Conservation (phyloP, 1,284 basidiomycete species). For the Stygiomarasmius scandens region DNA sequence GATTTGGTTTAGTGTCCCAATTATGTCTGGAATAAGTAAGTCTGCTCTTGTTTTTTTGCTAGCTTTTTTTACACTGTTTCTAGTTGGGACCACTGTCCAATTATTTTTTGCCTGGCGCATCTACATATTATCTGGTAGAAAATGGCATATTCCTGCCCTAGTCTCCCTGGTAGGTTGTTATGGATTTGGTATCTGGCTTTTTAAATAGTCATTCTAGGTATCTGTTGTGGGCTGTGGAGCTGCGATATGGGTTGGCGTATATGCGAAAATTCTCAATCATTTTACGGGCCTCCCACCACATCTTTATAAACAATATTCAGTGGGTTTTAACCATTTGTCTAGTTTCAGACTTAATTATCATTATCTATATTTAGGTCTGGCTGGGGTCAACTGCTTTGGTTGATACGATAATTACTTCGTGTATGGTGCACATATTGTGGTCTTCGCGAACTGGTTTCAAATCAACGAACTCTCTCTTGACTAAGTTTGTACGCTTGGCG, state of each 20-base stretch:
- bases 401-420: neutral
- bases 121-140: neutral
- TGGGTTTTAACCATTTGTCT: too few species aligned
- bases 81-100: slow-evolving; percentile 14
- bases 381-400: neutral
- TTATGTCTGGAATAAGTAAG: slow-evolving; percentile 12
- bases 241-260: neutral
- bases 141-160: neutral
- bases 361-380: slow-evolving; percentile 23
- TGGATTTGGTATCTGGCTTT: neutral
- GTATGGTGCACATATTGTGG: neutral
- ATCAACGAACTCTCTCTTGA: neutral
- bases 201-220: neutral
- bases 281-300: neutral
- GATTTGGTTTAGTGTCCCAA: slow-evolving; percentile 9
- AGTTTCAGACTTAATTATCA: slow-evolving; percentile 6
- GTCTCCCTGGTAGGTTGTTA: neutral
- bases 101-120: slow-evolving; percentile 12
- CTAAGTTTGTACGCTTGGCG: neutral
- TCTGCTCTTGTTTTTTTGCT: neutral
- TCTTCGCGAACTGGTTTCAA: neutral
- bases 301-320: too few species aligned
- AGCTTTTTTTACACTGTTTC: neutral
- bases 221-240: neutral
- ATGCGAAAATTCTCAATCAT: neutral